Evolutionary conservation across 176 grass and related monocot species (phyloP), one percentile per base, ranked within the genome.

Genomic region (Rhynchospora pubera): DNA sequence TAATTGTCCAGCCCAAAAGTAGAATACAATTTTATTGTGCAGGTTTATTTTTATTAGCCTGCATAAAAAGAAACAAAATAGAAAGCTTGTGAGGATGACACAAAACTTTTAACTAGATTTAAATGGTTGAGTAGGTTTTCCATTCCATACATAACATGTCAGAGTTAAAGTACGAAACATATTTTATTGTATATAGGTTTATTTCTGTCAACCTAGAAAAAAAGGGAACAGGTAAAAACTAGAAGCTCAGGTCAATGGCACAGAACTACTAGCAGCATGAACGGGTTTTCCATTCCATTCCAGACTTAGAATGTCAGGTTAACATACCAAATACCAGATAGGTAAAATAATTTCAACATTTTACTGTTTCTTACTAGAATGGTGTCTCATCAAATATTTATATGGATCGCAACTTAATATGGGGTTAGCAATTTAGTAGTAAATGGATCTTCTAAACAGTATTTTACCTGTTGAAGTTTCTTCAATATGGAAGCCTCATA

Each of bases 391-490:
- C 43, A 83, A 52, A 83, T 64, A 53, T 69, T 53, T 69, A 45
- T 44, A 64, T 1, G 56, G 18, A 45, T 22, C 57, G 64, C 21
- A 9, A 7, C 1, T 44, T 53, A 30, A 60, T 12, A 34, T 0
- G 34, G 18, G 34, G 7, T 39, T 43, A 43, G 3, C 10, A 44
- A 55, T 28, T 6, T 16, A 58, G 57, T 79, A 39, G 34, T 39
- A 39, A 39, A 39, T 66, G 30, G 30, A 39, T 16, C 32, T 39
- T 62, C 19, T 48, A 43, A 79, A 59, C 7, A 47, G 16, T 56
- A 19, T 60, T 42, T 84, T 90, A 98, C 96, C 92, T 94, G 89
- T 88, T 93, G 87, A 87, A 98, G 92, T 85, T 98, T 98, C 12
- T 82, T 82, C 83, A 94, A 86, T 53, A 98, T 88, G 1, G 87